Base-by-base conservation (phyloP, 2,329 filamentous ascomycete species). In the Raffaelea arxii region DNA sequence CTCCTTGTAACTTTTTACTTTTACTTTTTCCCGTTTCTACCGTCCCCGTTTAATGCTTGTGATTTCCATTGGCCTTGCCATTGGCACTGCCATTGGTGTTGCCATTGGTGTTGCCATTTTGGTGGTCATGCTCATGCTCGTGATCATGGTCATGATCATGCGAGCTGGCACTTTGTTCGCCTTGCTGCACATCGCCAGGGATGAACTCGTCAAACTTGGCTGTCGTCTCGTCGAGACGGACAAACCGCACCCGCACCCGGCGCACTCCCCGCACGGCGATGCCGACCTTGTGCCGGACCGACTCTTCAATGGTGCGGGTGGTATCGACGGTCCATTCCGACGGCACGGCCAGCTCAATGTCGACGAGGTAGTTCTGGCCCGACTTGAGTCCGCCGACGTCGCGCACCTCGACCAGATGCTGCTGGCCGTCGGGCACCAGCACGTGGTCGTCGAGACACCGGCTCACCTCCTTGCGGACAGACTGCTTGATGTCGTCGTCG, bases 281-380 rank as follows among this genome's bases (percentile, higher is more conserved):
- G 24, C 86, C 88, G 23, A 96, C 75, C 47, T 74, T 74, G 39
- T 80, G 74, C 50, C 92, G 78, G 30, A 97, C 74, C 3, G 72
- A 68, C 30, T 84, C 77, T 63, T 98, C 92, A 14, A 94, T 71
- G 16, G 74, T 67, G 32, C 78, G 72, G 7, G 82, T 77, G 46
- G 84, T 77, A 45, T 81, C 77, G 6, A 98, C 70, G 0, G 84
- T 84, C 84, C 86, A 94, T 27, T 70, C 68, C 21, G 74, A 76
- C 0, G 91, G 88, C 16, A 94, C 86, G 2, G 79, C 84, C 51
- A 97, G 67, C 62, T 95, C 90, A 7, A 98, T 64, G 56, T 97
- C 92, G 56, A 97, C 82, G 25, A 97, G 72, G 62, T 94, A 96
- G 67, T 96, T 98, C 64, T 96, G 92, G 25, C 92, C 92, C 4